These are phyloP conservation scores for Fusarium coffeatum DNA, from an alignment of 2,329 filamentous ascomycete species.

Conservation along the genomic window DNA sequence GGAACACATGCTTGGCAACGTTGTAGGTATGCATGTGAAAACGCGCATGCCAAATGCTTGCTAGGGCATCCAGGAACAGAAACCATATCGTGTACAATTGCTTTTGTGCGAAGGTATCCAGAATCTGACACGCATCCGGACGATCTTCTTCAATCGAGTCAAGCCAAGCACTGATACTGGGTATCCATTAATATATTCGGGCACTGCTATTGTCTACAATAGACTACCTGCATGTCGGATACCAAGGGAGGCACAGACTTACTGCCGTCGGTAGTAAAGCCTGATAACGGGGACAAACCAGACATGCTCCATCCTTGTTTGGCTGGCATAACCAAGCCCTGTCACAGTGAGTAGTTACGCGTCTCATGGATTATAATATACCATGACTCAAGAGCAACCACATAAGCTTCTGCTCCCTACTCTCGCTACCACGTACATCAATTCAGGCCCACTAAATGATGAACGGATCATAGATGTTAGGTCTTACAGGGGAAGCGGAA, in stretches of 20 bases:
- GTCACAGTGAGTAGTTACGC: not conserved
- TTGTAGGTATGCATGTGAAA: not conserved
- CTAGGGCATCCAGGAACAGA: not conserved
- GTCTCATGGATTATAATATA: not conserved
- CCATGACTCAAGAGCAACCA: not conserved
- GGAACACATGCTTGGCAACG: not conserved
- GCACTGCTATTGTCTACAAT: too few relatives aligned
- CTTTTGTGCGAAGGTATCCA: not conserved
- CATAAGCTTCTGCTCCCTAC: not conserved
- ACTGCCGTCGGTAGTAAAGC: not conserved
- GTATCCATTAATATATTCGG: not conserved
- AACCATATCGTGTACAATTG: not conserved
- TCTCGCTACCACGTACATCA: not conserved
- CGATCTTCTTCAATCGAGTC: not conserved
- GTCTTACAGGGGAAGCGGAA: not conserved
- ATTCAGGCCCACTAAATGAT: not conserved
- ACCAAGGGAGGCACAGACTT: not conserved
- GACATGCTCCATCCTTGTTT: not conserved
- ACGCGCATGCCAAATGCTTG: not conserved
- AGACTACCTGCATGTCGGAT: not conserved
- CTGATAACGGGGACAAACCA: not conserved
- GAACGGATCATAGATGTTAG: not conserved
- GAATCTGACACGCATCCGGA: not conserved
- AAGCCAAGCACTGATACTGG: not conserved
- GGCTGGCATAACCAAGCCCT: not conserved